A percentile compares a stretch with the other conserved stretches of the same genome.
Evolutionary conservation across 108 stramenopile species (phyloP).

Genomic region (Nannochloropsis gaditana): DNA sequence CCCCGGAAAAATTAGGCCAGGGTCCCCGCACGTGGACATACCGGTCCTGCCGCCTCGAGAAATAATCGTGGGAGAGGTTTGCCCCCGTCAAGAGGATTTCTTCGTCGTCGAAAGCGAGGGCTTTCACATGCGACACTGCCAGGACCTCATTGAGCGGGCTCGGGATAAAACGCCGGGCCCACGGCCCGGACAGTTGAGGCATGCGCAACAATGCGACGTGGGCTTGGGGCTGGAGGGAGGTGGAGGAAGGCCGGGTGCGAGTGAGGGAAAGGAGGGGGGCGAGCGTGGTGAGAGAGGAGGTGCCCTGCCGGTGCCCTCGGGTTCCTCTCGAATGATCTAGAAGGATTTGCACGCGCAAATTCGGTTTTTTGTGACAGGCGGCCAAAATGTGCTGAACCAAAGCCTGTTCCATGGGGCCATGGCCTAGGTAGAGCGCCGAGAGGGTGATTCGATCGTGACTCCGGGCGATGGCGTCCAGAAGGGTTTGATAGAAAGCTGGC

Average conservation of each 20-base stretch:
- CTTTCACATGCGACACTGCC: constrained; percentile 2
- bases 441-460: neutral
- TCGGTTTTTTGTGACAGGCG: neutral
- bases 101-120: constrained; percentile 23
- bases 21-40: constrained; percentile 10
- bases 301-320: neutral
- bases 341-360: neutral
- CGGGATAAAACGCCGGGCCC: neutral
- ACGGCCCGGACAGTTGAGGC: neutral
- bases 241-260: neutral
- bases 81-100: constrained; percentile 24
- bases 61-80: constrained; percentile 29
- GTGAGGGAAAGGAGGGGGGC: constrained; percentile 3
- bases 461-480: neutral
- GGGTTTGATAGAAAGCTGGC: neutral
- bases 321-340: neutral
- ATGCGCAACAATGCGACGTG: neutral
- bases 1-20: neutral
- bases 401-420: constrained; percentile 14
- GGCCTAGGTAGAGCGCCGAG: neutral
- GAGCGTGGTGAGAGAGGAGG: neutral
- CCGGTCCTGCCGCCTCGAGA: constrained; percentile 26
- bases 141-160: neutral
- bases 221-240: neutral
- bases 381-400: neutral